Percentiles rank a stretch among this genome's conserved stretches.
Evolutionary conservation across 352 stramenopile genomes (phyloP).

Genomic region (Globisporangium spiculum): DNA sequence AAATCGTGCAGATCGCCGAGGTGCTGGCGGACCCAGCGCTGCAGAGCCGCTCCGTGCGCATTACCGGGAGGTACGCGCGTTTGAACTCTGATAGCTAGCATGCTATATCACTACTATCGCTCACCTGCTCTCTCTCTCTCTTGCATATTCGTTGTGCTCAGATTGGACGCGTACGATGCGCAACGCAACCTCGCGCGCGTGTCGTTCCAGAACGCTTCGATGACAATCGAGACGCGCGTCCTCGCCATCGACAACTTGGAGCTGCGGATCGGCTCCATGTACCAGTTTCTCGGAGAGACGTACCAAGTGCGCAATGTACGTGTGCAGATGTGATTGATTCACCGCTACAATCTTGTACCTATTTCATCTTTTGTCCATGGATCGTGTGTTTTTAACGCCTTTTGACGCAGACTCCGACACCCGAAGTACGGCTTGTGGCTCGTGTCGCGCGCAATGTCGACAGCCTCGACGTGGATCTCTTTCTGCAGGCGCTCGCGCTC

Average conservation of each 20-base stretch:
- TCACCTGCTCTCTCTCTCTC: not conserved
- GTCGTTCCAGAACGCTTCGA: constrained; percentile 60
- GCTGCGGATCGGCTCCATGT: constrained; percentile 71
- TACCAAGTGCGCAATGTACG: constrained; percentile 25
- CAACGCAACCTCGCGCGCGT: constrained; percentile 37
- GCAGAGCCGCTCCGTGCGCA: constrained; percentile 72
- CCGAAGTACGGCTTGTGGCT: constrained; percentile 61
- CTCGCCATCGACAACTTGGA: constrained; percentile 48
- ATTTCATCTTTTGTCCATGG: not conserved
- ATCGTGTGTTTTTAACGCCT: not conserved
- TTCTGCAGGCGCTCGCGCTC: constrained; percentile 66
- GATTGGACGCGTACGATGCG: constrained; percentile 66
- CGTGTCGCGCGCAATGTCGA: constrained; percentile 76
- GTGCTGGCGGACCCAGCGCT: constrained; percentile 57
- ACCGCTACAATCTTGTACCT: not conserved
- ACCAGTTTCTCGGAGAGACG: constrained; percentile 83
- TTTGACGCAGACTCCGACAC: constrained; percentile 15
- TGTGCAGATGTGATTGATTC: not conserved
- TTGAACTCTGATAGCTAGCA: too few relatives aligned
- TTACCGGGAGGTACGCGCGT: constrained; percentile 50
- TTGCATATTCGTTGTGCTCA: constrained; percentile 8
- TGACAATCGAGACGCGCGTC: constrained; percentile 69
- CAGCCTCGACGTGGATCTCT: constrained; percentile 77
- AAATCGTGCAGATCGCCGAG: constrained; percentile 83
- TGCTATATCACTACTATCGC: too few relatives aligned